These are phyloP conservation scores for Dianthus caryophyllus DNA, from an alignment of 148 eudicot genomes.

Conservation along the genomic window DNA sequence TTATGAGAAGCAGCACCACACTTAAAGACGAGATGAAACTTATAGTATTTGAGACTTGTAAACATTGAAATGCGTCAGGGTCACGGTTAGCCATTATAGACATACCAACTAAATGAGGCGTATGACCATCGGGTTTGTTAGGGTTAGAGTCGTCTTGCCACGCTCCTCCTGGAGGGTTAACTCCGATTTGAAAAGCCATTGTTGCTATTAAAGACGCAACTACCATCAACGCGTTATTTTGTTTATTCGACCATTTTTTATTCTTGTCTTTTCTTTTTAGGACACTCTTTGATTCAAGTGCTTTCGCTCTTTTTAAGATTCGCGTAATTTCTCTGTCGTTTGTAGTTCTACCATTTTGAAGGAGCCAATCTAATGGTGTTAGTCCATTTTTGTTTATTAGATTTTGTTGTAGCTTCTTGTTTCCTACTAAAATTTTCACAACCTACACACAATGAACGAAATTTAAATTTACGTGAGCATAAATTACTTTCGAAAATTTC, in stretches of 20 bases:
- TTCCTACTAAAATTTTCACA: constrained; percentile 4
- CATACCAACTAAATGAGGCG: constrained; percentile 11
- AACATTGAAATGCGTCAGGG: not conserved
- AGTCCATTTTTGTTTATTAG: constrained; percentile 11
- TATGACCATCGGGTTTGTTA: not conserved
- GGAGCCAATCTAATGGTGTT: constrained; percentile 22
- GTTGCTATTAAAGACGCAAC: constrained; percentile 29
- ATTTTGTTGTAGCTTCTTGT: constrained; percentile 12
- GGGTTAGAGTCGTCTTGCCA: constrained; percentile 24
- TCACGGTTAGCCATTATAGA: constrained; percentile 12
- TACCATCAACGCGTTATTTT: constrained; percentile 21
- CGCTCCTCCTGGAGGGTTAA: constrained; percentile 33
- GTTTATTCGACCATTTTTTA: constrained; percentile 18
- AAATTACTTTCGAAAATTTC: too few species aligned
- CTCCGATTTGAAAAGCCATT: constrained; percentile 28
- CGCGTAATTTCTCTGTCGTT: not conserved
- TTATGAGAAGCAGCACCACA: constrained; percentile 22
- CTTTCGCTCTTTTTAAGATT: not conserved
- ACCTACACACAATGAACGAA: too few species aligned
- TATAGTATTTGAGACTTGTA: constrained; percentile 10
- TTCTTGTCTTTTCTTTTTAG: not conserved
- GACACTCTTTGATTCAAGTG: too few species aligned
- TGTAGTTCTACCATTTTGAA: not conserved
- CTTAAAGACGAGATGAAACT: constrained; percentile 25
- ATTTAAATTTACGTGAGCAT: too few species aligned